Evolutionary conservation across 176 grass and related monocot species (phyloP).

Genomic region (Lolium rigidum): DNA sequence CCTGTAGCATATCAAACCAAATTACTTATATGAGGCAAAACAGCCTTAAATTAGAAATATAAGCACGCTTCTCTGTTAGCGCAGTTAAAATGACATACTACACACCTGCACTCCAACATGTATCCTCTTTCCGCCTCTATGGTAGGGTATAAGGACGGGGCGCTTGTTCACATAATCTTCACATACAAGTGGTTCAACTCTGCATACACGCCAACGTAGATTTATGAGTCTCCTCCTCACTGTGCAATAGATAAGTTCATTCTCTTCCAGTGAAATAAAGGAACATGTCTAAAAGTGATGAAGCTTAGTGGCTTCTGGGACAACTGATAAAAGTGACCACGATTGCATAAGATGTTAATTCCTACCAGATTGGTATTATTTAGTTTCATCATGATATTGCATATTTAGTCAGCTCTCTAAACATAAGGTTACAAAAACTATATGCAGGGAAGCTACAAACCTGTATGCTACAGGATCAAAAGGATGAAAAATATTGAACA

Average conservation of each 20-base stretch:
- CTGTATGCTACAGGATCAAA: constrained; percentile 98
- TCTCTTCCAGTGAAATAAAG: constrained; percentile 49
- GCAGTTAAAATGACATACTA: constrained; percentile 41
- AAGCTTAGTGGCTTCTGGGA: constrained; percentile 2
- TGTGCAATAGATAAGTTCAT: constrained; percentile 53
- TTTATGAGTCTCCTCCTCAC: constrained; percentile 61
- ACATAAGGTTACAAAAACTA: constrained; percentile 4
- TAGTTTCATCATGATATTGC: neutral
- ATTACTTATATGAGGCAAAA: constrained; percentile 36
- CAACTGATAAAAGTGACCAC: neutral
- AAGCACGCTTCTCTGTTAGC: constrained; percentile 12
- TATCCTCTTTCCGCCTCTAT: constrained; percentile 95
- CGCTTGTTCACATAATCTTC: constrained; percentile 82
- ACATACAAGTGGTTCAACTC: constrained; percentile 98
- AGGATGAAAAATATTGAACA: constrained; percentile 99
- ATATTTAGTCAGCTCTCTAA: constrained; percentile 30
- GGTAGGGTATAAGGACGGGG: constrained; percentile 90
- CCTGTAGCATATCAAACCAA: constrained; percentile 58
- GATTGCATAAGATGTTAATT: constrained; percentile 19
- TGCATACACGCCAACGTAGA: constrained; percentile 71
- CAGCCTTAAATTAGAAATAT: constrained; percentile 25
- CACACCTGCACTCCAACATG: constrained; percentile 90
- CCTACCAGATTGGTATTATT: constrained; percentile 23
- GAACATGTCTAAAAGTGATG: constrained; percentile 6
- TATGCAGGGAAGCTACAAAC: constrained; percentile 48